Evolutionary conservation across 2,329 filamentous ascomycete genomes (phyloP).

Genomic region (Zarea fungicola): DNA sequence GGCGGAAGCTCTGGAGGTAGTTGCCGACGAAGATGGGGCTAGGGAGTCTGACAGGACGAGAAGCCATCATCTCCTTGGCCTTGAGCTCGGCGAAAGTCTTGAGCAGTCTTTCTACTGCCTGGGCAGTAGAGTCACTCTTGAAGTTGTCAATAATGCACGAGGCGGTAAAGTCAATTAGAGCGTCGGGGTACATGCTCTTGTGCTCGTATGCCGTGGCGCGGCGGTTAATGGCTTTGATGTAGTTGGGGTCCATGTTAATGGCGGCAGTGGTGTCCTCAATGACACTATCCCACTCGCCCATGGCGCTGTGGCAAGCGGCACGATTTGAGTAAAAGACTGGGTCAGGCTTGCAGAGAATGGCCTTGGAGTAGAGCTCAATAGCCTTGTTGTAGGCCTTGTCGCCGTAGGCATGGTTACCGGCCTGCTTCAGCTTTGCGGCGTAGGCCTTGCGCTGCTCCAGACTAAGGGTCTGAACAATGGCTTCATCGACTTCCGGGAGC

Average conservation of each 20-base stretch:
- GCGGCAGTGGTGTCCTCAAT: constrained; percentile 95
- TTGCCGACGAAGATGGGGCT: constrained; percentile 97
- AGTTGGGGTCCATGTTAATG: constrained; percentile 87
- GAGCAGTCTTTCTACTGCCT: constrained; percentile 84
- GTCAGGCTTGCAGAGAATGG: constrained; percentile 94
- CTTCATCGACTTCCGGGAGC: constrained; percentile 61
- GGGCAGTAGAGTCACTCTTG: constrained; percentile 82
- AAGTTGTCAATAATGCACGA: constrained; percentile 99
- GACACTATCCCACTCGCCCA: constrained; percentile 90
- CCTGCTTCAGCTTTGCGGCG: constrained; percentile 87
- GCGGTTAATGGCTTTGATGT: constrained; percentile 96
- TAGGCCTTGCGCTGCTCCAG: constrained; percentile 75
- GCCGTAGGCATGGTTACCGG: constrained; percentile 93
- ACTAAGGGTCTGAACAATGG: constrained; percentile 46
- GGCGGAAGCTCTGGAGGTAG: constrained; percentile 97
- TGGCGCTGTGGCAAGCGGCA: constrained; percentile 93
- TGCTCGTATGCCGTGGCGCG: constrained; percentile 96
- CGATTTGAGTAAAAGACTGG: constrained; percentile 99
- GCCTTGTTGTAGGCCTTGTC: constrained; percentile 90
- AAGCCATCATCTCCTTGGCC: constrained; percentile 81
- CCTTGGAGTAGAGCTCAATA: constrained; percentile 92
- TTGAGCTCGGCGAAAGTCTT: constrained; percentile 97
- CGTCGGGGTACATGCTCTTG: constrained; percentile 83
- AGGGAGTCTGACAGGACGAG: constrained; percentile 81
- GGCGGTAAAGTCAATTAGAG: constrained; percentile 93